Evolutionary conservation across 345 rosid genomes (phyloP), one percentile per base, ranked within the genome.

Genomic region (Populus ilicifolia): DNA sequence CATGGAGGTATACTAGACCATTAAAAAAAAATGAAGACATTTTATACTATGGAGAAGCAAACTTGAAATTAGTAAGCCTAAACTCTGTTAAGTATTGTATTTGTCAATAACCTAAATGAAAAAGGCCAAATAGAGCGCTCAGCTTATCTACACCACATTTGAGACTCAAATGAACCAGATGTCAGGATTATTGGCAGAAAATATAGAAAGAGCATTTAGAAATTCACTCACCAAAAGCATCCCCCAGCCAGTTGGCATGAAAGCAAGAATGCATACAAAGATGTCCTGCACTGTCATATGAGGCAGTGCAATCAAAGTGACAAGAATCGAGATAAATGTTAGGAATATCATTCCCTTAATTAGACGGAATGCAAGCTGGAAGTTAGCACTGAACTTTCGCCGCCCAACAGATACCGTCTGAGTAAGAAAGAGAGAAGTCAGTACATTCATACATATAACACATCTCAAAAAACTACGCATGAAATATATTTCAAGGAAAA

Each of bases 211-310:
- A 23, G 64, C 27, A 59, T 27, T n/a, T 56, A 44, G 70, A 80
- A 69, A 44, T 52, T 48, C 5, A 79, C 87, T 88, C 85, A 95
- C 98, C 96, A 91, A 83, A 66, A 96, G 94, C 97, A 96, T 88
- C 41, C 98, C 99, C 99, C 99, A 96, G 7, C 99, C 98, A 9
- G 97, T 96, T 10, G 98, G 99, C 99, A 92, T 92, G 86, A 96
- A 96, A 78, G 97, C 98, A 72, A 96, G 94, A 79, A 96, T 83
- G 86, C 99, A 94, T 20, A 96, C 95, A 72, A 96, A 66, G 61
- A 94, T 89, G 86, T 96, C 99, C 79, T 82, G 90, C 52, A 89
- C 63, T 23, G 99, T 89, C 99, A 96, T 92, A 83, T 92, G 89
- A 25, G 91, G 91, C 67, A 96, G 88, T 52, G 99, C 93, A 38